phyloP scores from a whole-genome alignment of 768 basidiomycete species.

The Russula compacta region DNA sequence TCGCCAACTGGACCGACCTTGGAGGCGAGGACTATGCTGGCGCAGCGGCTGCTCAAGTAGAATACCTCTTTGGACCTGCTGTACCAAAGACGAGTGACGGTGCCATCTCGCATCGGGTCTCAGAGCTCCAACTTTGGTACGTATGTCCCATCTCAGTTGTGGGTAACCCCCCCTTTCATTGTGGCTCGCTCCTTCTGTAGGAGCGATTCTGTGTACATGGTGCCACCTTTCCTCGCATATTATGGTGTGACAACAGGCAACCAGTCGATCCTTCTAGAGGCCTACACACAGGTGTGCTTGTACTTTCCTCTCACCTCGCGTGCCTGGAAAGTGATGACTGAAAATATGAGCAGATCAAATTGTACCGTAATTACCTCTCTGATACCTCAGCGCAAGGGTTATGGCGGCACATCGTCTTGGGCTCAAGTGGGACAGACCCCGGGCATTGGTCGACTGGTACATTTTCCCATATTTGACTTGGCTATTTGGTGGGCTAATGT shows the following conservation, averaged over 20 bases:
- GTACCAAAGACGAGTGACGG: conserved; percentile 64
- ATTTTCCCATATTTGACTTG: conserved; percentile 8
- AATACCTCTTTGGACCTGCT: conserved; percentile 41
- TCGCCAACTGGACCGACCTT: conserved; percentile 47
- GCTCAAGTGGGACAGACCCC: conserved; percentile 40
- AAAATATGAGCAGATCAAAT: conserved; percentile 31
- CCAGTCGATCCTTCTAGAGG: conserved; percentile 46
- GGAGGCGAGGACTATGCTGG: conserved; percentile 47
- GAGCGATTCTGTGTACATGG: conserved; percentile 80
- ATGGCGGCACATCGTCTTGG: conserved; percentile 72
- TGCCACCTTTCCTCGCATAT: conserved; percentile 80
- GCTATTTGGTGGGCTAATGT: neutral
- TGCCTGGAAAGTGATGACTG: neutral
- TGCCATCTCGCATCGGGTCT: conserved; percentile 69
- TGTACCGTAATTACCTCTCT: conserved; percentile 60
- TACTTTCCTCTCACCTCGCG: no score
- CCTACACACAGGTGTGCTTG: conserved; percentile 46
- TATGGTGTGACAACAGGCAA: conserved; percentile 61
- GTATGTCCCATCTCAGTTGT: conserved; percentile 15
- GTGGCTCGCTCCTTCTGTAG: conserved; percentile 27
- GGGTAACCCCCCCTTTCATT: no score
- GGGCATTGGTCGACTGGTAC: conserved; percentile 78
- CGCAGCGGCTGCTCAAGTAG: conserved; percentile 58
- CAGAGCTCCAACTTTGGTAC: conserved; percentile 66
- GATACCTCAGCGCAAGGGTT: conserved; percentile 43